Evolutionary conservation across 2,329 filamentous ascomycete species (phyloP).

Genomic region (Fusarium sp.): DNA sequence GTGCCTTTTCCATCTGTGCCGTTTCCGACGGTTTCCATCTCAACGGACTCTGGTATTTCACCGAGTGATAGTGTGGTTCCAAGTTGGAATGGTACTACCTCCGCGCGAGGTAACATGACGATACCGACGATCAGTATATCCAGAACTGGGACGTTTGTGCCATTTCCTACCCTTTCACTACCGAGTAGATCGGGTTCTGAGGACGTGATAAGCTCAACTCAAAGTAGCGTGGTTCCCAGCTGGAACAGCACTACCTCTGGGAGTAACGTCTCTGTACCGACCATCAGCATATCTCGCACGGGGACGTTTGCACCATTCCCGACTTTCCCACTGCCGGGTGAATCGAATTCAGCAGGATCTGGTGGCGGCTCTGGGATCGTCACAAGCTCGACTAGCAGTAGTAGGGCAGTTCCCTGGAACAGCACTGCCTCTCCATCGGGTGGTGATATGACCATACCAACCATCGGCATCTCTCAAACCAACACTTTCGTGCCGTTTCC

Average conservation of each 20-base stretch:
- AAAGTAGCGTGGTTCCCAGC: not conserved
- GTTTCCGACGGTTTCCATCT: not conserved
- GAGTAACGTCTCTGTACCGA: not conserved
- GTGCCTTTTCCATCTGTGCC: not conserved
- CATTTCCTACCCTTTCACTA: not conserved
- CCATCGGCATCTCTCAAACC: not conserved
- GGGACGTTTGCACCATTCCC: not conserved
- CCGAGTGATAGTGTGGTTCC: not conserved
- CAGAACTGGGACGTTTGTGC: not conserved
- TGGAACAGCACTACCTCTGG: slow-evolving; percentile 6
- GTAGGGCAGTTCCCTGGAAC: slow-evolving; percentile 1
- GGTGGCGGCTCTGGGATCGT: not conserved
- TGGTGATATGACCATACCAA: not conserved
- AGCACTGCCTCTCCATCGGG: not conserved
- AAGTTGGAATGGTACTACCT: slow-evolving; percentile 11
- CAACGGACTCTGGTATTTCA: not conserved
- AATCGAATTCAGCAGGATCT: not conserved
- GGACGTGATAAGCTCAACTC: not conserved
- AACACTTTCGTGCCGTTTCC: not conserved
- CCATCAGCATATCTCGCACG: slow-evolving; percentile 4
- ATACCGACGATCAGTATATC: not conserved
- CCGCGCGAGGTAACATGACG: not conserved
- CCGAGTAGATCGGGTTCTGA: not conserved
- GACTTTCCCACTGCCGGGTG: slow-evolving; percentile 1
- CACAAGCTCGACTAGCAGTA: not conserved